Conservation (phyloP, 2,329 filamentous ascomycete genomes). For the Lecanicillium sp. region DNA sequence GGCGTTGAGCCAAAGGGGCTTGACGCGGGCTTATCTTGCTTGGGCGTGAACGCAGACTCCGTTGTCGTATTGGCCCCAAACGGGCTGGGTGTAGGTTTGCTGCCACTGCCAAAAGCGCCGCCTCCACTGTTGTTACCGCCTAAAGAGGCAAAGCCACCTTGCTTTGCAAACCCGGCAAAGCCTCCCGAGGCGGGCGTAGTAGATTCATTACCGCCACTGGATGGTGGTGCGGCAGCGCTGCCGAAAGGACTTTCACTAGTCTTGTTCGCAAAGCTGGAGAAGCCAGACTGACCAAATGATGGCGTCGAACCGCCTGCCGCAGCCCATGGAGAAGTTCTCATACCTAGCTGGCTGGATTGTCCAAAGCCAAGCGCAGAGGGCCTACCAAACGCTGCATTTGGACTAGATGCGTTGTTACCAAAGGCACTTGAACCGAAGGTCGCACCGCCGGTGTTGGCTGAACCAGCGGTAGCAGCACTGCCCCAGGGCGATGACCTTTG, state of each 20-base stretch:
- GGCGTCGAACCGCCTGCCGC: slow-evolving; percentile 22
- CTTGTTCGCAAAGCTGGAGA: slow-evolving; percentile 32
- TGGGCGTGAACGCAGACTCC: slow-evolving; percentile 7
- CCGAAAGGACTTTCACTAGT: slow-evolving; percentile 30
- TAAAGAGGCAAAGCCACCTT: slow-evolving; percentile 48
- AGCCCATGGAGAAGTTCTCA: slow-evolving; percentile 47
- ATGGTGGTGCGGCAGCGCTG: slow-evolving; percentile 14
- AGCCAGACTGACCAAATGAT: slow-evolving; percentile 49
- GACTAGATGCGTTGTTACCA: slow-evolving; percentile 26
- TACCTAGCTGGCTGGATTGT: slow-evolving; percentile 39
- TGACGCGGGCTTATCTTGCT: slow-evolving; percentile 21
- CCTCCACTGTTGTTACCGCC: slow-evolving; percentile 24
- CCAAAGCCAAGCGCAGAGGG: slow-evolving; percentile 44
- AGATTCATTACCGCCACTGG: slow-evolving; percentile 3
- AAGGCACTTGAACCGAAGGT: slow-evolving; percentile 40
- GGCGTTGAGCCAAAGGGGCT: slow-evolving; percentile 40
- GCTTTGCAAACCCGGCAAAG: slow-evolving; percentile 46
- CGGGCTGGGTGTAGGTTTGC: slow-evolving; percentile 26
- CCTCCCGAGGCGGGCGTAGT: slow-evolving; percentile 29
- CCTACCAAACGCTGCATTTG: slow-evolving; percentile 41
- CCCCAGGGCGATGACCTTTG: slow-evolving; percentile 46
- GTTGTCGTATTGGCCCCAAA: slow-evolving; percentile 20
- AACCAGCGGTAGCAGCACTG: slow-evolving; percentile 20
- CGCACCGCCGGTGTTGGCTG: slow-evolving; percentile 24
- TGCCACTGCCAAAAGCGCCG: slow-evolving; percentile 28